Evolutionary conservation across 1,139 yeast species (phyloP).

Genomic region (Suhomyces chickasaworum): DNA sequence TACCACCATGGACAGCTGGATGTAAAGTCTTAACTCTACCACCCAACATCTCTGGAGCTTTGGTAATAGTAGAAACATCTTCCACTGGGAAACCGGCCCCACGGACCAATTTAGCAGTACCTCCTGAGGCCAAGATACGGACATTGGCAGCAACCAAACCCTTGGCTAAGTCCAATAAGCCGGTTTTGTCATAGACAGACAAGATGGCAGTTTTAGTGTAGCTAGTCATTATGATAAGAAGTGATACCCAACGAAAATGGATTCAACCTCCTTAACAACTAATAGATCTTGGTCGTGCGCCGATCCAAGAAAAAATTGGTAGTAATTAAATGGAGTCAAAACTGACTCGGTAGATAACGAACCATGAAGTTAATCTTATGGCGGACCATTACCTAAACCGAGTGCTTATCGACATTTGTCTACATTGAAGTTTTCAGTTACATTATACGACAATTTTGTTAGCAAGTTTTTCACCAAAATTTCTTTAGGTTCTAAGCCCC

Average conservation of each 20-base stretch:
- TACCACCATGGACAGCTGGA: slow-evolving; percentile 99
- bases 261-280: slow-evolving; percentile 4
- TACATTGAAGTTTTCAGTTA: too few relatives aligned
- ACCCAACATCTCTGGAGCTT: slow-evolving; percentile 98
- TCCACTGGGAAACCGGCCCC: slow-evolving; percentile 98
- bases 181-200: slow-evolving; percentile 97
- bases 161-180: slow-evolving; percentile 91
- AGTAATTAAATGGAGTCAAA: slow-evolving; percentile 11
- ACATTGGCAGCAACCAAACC: slow-evolving; percentile 88
- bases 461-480: too few relatives aligned
- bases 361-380: background rate
- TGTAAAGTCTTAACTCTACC: slow-evolving; percentile 98
- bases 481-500: too few relatives aligned
- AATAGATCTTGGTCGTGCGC: slow-evolving; percentile 8
- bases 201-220: slow-evolving; percentile 85
- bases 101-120: slow-evolving; percentile 90
- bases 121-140: slow-evolving; percentile 94
- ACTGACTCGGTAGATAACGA: slow-evolving; percentile 12
- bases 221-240: slow-evolving; percentile 27
- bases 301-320: slow-evolving; percentile 2
- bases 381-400: too few relatives aligned
- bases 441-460: too few relatives aligned
- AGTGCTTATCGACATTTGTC: too few relatives aligned
- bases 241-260: slow-evolving; percentile 2
- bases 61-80: slow-evolving; percentile 91